A percentile compares a stretch with the other conserved stretches of the same genome.
Conservation (phyloP, 75 land plant genomes). For the Isoetes taiwanensis region DNA sequence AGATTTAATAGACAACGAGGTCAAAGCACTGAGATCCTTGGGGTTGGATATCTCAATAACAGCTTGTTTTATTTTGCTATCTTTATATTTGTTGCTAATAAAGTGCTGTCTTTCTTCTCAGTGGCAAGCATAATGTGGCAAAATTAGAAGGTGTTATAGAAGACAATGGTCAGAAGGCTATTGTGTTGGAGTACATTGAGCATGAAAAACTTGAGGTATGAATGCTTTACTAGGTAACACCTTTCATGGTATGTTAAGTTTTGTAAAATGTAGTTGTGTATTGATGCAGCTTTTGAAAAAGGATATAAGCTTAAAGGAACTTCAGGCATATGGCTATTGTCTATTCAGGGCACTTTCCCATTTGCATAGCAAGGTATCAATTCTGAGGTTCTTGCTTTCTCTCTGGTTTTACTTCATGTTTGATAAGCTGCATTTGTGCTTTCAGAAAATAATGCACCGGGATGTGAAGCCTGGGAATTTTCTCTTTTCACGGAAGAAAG, state of each 20-base stretch:
- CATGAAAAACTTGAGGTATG: conserved; percentile 91
- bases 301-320: conserved; percentile 52
- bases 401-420: neutral
- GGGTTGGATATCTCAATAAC: too few relatives aligned
- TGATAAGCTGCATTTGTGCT: neutral
- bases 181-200: conserved; percentile 76
- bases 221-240: neutral
- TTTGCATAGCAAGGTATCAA: conserved; percentile 55
- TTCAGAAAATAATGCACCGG: conserved; percentile 75
- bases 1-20: too few relatives aligned
- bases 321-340: conserved; percentile 73
- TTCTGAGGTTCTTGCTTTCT: neutral
- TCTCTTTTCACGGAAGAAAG: conserved; percentile 56
- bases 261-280: neutral
- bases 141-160: conserved; percentile 44
- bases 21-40: too few relatives aligned
- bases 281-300: conserved; percentile 50
- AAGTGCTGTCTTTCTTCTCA: too few relatives aligned
- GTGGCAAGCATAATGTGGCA: conserved; percentile 46
- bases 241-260: neutral
- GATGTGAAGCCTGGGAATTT: conserved; percentile 98
- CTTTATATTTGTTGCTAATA: too few relatives aligned
- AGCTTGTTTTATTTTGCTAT: too few relatives aligned
- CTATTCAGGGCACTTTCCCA: conserved; percentile 70
- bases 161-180: conserved; percentile 31